phyloP scores from a whole-genome alignment of 805 yeast species.

The Kluyveromyces dobzhanskii region DNA sequence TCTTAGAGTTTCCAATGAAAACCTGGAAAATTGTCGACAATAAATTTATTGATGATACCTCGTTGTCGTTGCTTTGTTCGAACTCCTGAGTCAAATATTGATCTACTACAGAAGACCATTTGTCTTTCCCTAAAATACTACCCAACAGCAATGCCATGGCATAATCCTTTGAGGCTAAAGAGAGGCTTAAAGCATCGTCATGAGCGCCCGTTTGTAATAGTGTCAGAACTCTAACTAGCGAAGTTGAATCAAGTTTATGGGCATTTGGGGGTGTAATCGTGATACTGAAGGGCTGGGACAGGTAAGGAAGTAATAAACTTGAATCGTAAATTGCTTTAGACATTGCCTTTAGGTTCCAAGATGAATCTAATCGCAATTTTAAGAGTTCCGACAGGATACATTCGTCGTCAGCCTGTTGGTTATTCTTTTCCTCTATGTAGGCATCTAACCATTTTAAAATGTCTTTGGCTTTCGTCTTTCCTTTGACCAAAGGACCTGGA shows the following conservation, averaged over 20 bases:
- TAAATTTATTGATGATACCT: constrained; percentile 29
- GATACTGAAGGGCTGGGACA: constrained; percentile 16
- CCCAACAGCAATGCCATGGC: constrained; percentile 69
- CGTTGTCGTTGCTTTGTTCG: constrained; percentile 34
- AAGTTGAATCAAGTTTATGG: constrained; percentile 30
- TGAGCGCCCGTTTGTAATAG: constrained; percentile 55
- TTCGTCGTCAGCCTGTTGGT: constrained; percentile 14
- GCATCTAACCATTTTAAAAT: constrained; percentile 59
- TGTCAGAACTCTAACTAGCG: constrained; percentile 26
- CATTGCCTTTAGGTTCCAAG: constrained; percentile 26
- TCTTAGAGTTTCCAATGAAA: constrained; percentile 50
- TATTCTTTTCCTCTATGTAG: constrained; percentile 21
- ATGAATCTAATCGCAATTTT: constrained; percentile 19
- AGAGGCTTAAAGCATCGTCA: constrained; percentile 53
- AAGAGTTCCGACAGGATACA: constrained; percentile 18
- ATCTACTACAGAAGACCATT: constrained; percentile 49
- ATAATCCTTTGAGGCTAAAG: constrained; percentile 62
- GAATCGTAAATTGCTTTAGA: constrained; percentile 27
- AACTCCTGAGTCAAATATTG: constrained; percentile 45
- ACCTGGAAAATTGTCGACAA: constrained; percentile 54
- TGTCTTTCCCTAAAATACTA: constrained; percentile 52
- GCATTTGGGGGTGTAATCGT: constrained; percentile 28
- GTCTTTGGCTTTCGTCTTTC: constrained; percentile 55
- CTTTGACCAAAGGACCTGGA: constrained; percentile 44
- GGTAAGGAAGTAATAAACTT: constrained; percentile 20